Base-by-base conservation (phyloP, 192 early-diverging fungal species). In the Piromyces sp. region DNA sequence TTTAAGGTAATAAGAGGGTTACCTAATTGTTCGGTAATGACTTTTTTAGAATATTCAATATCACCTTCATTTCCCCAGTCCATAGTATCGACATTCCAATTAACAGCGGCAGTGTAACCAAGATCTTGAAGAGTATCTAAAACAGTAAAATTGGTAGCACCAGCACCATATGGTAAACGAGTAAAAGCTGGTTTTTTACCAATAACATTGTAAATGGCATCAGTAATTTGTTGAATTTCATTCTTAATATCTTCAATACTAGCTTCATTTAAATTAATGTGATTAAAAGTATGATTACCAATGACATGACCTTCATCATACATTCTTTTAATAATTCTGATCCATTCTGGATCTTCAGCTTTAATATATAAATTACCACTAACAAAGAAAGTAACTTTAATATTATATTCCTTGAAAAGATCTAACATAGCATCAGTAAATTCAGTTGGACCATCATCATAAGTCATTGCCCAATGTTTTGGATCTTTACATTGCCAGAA, bases 351-450 rank as follows among this genome's bases (percentile, higher is more conserved):
- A 13, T 85, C 83, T 1, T 30, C 30, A 4, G 81, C 78, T 15
- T 83, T 81, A 37, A 79, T 82, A 38, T 83, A 85, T 84, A 90
- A 91, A 30, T 86, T 79, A 13, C 91, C 92, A 84, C 91, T 91
- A 82, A 93, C 83, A 83, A 94, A 94, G 87, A 93, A 94, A 30
- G 92, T 94, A 19, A 88, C 91, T 30, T 87, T 86, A 29, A 86
- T 83, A 28, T 81, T 82, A 22, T 84, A 83, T 6, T 13, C 22
- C 30, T 85, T 82, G 30, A 89, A 81, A 51, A 82, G 37, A 38
- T 81, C 83, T 42, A 86, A 81, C 17, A 88, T 82, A 30, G 36
- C 37, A 30, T 80, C 81, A n/a, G 81, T 81, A 79, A 82, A 30
- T 11, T 42, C 6, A 22, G 42, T 51, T 51, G 42, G 42, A 22